Evolutionary conservation across 2,329 filamentous ascomycete genomes (phyloP), one percentile per base, ranked within the genome.

Genomic region (Colletotrichum viniferum): DNA sequence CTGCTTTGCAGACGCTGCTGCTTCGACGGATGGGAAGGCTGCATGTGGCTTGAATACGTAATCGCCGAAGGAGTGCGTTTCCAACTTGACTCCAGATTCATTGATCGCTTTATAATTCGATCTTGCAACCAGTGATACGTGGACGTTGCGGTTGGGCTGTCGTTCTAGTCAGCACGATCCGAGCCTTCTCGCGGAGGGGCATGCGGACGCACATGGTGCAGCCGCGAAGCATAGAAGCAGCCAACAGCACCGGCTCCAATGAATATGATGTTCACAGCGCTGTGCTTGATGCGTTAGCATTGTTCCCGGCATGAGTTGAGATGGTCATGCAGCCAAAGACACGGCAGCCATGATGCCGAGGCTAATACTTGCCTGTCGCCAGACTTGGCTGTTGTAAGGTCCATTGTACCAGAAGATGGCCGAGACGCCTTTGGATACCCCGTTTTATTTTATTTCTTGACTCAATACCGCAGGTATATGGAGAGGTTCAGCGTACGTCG

Each of bases 241-340:
- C 93, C 93, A 56, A 95, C 92, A 76, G 93, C 93, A 78, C 93
- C 93, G 26, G 92, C 93, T 81, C 93, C 93, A 74, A 94, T 90
- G 78, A 94, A 92, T 72, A 94, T 88, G 71, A 94, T 86, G 77
- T 92, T 88, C 30, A 88, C 85, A n/a, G 87, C 84, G 77, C 86
- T 88, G 75, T 52, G 12, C 6, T 26, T n/a, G n/a, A 26, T 13
- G 18, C 34, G 32, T 63, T 34, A 63, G 61, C 18, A 12, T 34
- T 26, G 32, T 14, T 28, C 16, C 30, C 10, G 12, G 28, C 30
- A 36, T 48, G 26, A 28, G 18, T n/a, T 56, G 21, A 16, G 28
- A n/a, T n/a, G 38, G 18, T n/a, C 43, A 48, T 48, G n/a, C 43
- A 48, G 9, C n/a, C 43, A 48, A 48, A 48, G n/a, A 48, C 43